Conservation (phyloP, 495 filamentous ascomycete genomes). For the Penicillium tannophilum region DNA sequence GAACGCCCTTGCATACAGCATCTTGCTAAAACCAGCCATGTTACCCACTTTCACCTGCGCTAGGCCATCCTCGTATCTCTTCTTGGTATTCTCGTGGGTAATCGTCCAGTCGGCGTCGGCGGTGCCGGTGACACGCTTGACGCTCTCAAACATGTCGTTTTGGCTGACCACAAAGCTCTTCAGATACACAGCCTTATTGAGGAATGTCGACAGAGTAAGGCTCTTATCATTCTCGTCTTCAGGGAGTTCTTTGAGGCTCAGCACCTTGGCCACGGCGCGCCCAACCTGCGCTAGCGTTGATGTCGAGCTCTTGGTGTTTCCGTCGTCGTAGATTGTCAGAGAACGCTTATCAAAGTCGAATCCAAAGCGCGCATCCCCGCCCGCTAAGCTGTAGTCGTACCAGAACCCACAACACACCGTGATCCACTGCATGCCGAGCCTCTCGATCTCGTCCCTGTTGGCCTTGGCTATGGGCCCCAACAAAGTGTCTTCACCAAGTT, state of each 20-base stretch:
- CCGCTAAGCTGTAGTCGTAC: slow-evolving; percentile 55
- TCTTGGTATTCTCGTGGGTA: slow-evolving; percentile 37
- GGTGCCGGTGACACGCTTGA: slow-evolving; percentile 57
- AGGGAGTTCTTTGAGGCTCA: slow-evolving; percentile 49
- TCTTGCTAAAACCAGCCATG: slow-evolving; percentile 48
- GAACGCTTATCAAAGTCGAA: slow-evolving; percentile 49
- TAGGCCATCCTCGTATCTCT: slow-evolving; percentile 49
- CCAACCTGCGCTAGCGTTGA: slow-evolving; percentile 52
- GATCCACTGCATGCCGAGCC: slow-evolving; percentile 52
- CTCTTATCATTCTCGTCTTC: slow-evolving; percentile 47
- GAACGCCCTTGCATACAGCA: slow-evolving; percentile 55
- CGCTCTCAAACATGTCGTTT: slow-evolving; percentile 54
- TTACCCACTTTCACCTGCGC: slow-evolving; percentile 47
- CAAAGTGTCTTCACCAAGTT: slow-evolving; percentile 2
- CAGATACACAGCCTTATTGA: slow-evolving; percentile 48
- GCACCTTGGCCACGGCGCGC: slow-evolving; percentile 46
- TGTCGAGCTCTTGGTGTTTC: slow-evolving; percentile 39
- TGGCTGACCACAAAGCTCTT: slow-evolving; percentile 53
- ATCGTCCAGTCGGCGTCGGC: slow-evolving; percentile 59
- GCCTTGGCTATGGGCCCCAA: slow-evolving; percentile 19
- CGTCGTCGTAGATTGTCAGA: slow-evolving; percentile 54
- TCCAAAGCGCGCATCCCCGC: slow-evolving; percentile 38
- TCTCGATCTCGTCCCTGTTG: slow-evolving; percentile 41
- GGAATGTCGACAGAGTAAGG: slow-evolving; percentile 36
- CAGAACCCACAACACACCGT: slow-evolving; percentile 52